These are phyloP conservation scores for Auxenochlorella pyrenoidosa DNA, from an alignment of 139 green algal species.

Conservation along the genomic window DNA sequence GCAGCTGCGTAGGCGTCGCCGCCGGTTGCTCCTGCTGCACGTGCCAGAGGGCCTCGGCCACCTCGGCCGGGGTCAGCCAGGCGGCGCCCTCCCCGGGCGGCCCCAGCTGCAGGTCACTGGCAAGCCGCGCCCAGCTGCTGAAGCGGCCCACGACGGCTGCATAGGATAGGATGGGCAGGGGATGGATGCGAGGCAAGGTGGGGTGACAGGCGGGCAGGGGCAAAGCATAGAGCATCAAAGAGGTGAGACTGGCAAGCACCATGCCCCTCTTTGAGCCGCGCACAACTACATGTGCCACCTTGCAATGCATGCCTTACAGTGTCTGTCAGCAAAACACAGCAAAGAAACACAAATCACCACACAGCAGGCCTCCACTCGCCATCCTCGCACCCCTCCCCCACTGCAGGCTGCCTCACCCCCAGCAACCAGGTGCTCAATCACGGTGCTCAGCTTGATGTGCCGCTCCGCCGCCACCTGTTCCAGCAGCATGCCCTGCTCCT, in stretches of 20 bases:
- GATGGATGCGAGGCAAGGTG: not conserved
- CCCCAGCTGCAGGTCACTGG: not conserved
- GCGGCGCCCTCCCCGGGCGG: not conserved
- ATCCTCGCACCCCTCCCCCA: not conserved
- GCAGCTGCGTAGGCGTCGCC: not conserved
- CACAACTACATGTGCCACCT: too few species aligned
- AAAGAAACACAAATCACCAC: not conserved
- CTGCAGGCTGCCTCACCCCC: not conserved
- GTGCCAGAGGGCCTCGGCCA: not conserved
- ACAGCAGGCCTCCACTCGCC: not conserved
- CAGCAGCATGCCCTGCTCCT: not conserved
- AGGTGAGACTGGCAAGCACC: too few species aligned
- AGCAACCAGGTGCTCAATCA: not conserved
- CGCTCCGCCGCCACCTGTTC: not conserved
- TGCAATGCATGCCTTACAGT: not conserved
- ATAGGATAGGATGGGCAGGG: not conserved
- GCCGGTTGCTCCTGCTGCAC: conserved; percentile 8
- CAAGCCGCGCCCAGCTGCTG: not conserved
- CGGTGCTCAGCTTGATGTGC: not conserved
- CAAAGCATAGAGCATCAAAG: too few species aligned
- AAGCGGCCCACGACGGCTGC: not conserved
- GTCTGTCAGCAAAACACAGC: not conserved
- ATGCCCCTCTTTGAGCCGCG: too few species aligned
- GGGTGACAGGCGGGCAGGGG: not conserved
- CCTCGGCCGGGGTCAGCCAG: conserved; percentile 1